Evolutionary conservation across 305 asterid genomes (phyloP).

Genomic region (Caryopteris hybrid): DNA sequence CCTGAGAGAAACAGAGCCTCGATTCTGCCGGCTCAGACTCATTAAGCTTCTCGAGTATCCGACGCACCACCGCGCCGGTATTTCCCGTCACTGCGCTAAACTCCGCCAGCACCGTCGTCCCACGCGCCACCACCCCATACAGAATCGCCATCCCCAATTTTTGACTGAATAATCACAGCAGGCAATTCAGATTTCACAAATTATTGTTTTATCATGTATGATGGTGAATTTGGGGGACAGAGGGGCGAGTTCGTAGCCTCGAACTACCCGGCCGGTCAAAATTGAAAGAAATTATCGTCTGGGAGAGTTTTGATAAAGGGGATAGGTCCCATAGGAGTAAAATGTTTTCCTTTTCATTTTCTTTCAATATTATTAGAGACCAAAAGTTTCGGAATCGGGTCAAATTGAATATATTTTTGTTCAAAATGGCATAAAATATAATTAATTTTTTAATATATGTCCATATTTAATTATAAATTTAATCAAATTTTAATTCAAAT

Average conservation of each 20-base stretch:
- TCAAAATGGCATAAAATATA: no score
- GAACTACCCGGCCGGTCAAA: constrained; percentile 11
- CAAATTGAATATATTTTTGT: no score
- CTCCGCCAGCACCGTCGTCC: constrained; percentile 88
- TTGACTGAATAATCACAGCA: background rate
- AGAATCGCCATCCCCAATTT: constrained; percentile 69
- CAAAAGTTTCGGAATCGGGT: no score
- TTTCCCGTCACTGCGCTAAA: constrained; percentile 97
- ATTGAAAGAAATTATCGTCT: background rate
- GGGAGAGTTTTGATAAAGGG: constrained; percentile 22
- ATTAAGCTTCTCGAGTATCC: constrained; percentile 79
- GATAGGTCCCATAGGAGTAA: no score
- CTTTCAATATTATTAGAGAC: no score
- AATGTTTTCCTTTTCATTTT: no score
- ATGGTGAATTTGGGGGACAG: background rate
- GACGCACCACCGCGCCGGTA: constrained; percentile 82
- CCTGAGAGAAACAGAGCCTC: constrained; percentile 93
- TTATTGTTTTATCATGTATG: background rate
- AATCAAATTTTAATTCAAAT: no score
- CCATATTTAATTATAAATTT: no score
- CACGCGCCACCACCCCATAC: constrained; percentile 86
- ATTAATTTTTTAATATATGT: no score
- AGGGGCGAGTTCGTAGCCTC: background rate
- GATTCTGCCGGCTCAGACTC: constrained; percentile 61
- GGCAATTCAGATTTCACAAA: background rate